Conservation (phyloP, 2,329 filamentous ascomycete genomes). For the Neoascochyta sp. region DNA sequence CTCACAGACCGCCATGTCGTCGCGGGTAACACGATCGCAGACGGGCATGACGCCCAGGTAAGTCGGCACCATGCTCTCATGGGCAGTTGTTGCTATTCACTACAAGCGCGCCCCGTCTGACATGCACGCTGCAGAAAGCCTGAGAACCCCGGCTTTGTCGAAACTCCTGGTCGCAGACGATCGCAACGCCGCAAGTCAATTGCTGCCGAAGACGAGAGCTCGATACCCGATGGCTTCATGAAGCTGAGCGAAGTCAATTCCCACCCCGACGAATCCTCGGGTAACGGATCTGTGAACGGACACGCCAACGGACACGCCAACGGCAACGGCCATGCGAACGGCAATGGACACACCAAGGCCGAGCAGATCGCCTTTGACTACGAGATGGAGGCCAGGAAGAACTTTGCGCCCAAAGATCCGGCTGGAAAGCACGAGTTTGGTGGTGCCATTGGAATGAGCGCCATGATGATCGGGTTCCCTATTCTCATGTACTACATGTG, state of each 20-base stretch:
- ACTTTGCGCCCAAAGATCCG: slow-evolving; percentile 37
- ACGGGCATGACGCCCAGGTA: slow-evolving; percentile 50
- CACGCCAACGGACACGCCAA: slow-evolving; percentile 32
- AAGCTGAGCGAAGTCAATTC: slow-evolving; percentile 7
- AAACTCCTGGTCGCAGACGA: slow-evolving; percentile 46
- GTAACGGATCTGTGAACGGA: slow-evolving; percentile 7
- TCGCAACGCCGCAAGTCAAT: slow-evolving; percentile 44
- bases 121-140: slow-evolving; percentile 33
- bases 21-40: slow-evolving; percentile 46
- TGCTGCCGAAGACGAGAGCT: slow-evolving; percentile 23
- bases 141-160: slow-evolving; percentile 46
- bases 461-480: slow-evolving; percentile 94
- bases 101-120: too few species aligned
- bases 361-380: slow-evolving; percentile 9
- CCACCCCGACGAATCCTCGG: slow-evolving; percentile 1
- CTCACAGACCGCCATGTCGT: slow-evolving; percentile 28
- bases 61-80: slow-evolving; percentile 12
- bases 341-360: slow-evolving; percentile 24
- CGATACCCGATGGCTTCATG: slow-evolving; percentile 29
- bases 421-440: slow-evolving; percentile 74
- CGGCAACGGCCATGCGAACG: slow-evolving; percentile 37
- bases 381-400: slow-evolving; percentile 37
- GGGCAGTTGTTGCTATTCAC: too few species aligned
- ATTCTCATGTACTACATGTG: slow-evolving; percentile 99
- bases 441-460: slow-evolving; percentile 71